A percentile compares a stretch with the other conserved stretches of the same genome.
phyloP scores from a whole-genome alignment of 2,329 filamentous ascomycete genomes.

The Diplocarpon rosae region DNA sequence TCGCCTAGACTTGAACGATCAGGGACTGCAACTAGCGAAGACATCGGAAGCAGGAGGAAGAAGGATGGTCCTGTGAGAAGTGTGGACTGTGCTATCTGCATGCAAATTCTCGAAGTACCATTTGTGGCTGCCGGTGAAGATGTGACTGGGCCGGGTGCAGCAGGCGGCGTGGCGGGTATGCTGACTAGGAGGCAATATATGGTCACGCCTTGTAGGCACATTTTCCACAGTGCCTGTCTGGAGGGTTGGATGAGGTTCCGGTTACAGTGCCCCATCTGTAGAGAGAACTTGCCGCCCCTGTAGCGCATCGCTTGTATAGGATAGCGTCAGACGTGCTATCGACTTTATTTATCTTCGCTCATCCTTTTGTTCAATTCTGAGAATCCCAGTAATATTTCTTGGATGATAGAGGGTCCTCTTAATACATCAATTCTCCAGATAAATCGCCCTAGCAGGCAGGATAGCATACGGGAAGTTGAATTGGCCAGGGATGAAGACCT shows the following conservation, averaged over 20 bases:
- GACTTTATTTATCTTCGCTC: too few species aligned
- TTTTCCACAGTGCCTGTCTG: constrained; percentile 84
- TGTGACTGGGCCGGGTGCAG: constrained; percentile 28
- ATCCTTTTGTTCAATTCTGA: too few species aligned
- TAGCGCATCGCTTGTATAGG: constrained; percentile 28
- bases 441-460: too few species aligned
- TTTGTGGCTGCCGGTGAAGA: constrained; percentile 53
- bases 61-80: constrained; percentile 35
- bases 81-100: constrained; percentile 93
- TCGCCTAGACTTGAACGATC: constrained; percentile 16
- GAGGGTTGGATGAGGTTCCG: constrained; percentile 95
- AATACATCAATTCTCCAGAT: too few species aligned
- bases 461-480: too few species aligned
- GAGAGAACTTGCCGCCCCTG: constrained; percentile 77
- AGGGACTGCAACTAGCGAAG: constrained; percentile 16
- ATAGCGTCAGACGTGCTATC: too few species aligned
- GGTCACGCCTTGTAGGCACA: constrained; percentile 93
- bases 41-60: constrained; percentile 31
- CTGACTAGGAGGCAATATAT: constrained; percentile 80
- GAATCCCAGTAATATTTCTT: too few species aligned
- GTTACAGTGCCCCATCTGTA: constrained; percentile 88
- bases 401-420: too few species aligned
- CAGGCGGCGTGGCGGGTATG: constrained; percentile 50
- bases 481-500: too few species aligned
- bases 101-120: constrained; percentile 82